phyloP scores from a whole-genome alignment of 352 stramenopile genomes.

The Globisporangium canariense region DNA sequence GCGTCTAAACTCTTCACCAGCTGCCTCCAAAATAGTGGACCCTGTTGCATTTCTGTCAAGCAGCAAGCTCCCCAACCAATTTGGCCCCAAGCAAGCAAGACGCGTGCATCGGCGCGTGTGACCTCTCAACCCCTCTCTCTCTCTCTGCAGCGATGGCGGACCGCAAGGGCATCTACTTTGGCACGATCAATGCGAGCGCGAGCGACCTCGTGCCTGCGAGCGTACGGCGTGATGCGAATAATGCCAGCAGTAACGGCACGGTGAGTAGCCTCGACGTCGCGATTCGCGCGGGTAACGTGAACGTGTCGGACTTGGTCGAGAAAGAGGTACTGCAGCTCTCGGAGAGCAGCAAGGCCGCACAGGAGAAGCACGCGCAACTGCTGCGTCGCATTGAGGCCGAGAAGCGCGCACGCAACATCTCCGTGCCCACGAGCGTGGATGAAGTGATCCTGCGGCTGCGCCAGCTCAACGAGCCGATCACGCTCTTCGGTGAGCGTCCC shows the following conservation, averaged over 20 bases:
- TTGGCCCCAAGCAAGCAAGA: neutral
- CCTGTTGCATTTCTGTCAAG: neutral
- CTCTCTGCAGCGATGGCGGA: constrained; percentile 41
- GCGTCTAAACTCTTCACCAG: too few species aligned
- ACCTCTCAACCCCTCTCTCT: neutral
- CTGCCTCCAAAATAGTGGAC: neutral
- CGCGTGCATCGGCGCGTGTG: too few species aligned
- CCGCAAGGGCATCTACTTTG: constrained; percentile 83
- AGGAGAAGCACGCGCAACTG: constrained; percentile 87
- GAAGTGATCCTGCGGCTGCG: constrained; percentile 91
- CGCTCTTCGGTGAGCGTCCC: constrained; percentile 94
- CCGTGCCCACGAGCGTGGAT: constrained; percentile 91
- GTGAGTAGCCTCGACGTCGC: constrained; percentile 55
- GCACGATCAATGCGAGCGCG: constrained; percentile 42
- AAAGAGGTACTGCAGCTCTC: constrained; percentile 84
- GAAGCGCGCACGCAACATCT: constrained; percentile 86
- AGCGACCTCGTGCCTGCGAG: constrained; percentile 45
- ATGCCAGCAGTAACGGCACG: neutral
- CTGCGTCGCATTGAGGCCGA: constrained; percentile 89
- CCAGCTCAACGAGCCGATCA: constrained; percentile 89
- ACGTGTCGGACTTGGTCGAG: constrained; percentile 67
- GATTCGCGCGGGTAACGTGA: constrained; percentile 81
- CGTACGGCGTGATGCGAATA: constrained; percentile 19
- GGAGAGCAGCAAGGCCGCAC: constrained; percentile 73
- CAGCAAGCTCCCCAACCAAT: neutral